Conservation (phyloP, 371 early-diverging fungal genomes). For the Syncephalastrum monosporum region DNA sequence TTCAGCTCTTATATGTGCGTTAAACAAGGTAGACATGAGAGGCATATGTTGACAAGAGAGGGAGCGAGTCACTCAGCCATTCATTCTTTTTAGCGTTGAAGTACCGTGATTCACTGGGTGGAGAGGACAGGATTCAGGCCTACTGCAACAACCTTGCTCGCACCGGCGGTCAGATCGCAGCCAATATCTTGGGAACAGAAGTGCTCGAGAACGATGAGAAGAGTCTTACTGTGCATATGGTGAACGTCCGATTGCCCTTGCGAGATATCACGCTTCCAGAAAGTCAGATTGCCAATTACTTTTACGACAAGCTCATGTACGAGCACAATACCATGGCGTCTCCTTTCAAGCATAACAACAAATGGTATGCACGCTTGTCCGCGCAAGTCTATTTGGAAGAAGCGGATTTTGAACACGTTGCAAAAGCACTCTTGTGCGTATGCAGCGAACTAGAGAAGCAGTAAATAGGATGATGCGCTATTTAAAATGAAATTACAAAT, state of each 20-base stretch:
- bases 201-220: conserved; percentile 53
- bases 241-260: conserved; percentile 58
- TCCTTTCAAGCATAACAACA: conserved; percentile 44
- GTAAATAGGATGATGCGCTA: neutral
- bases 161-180: conserved; percentile 53
- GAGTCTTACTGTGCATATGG: conserved; percentile 49
- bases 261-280: conserved; percentile 9
- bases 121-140: conserved; percentile 53
- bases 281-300: conserved; percentile 12
- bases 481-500: neutral
- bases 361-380: conserved; percentile 55
- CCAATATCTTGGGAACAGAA: conserved; percentile 56
- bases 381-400: conserved; percentile 62
- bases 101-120: conserved; percentile 55
- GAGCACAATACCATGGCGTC: conserved; percentile 43
- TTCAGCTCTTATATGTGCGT: conserved; percentile 48
- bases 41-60: no score
- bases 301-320: conserved; percentile 42
- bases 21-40: conserved; percentile 22
- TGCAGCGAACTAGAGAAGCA: conserved; percentile 32
- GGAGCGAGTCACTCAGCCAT: no score
- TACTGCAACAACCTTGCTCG: conserved; percentile 58
- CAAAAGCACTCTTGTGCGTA: conserved; percentile 41
- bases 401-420: conserved; percentile 50
- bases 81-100: conserved; percentile 32